Base-by-base conservation (phyloP, 208 protist genomes). In the Acanthamoeba rhysodes region DNA sequence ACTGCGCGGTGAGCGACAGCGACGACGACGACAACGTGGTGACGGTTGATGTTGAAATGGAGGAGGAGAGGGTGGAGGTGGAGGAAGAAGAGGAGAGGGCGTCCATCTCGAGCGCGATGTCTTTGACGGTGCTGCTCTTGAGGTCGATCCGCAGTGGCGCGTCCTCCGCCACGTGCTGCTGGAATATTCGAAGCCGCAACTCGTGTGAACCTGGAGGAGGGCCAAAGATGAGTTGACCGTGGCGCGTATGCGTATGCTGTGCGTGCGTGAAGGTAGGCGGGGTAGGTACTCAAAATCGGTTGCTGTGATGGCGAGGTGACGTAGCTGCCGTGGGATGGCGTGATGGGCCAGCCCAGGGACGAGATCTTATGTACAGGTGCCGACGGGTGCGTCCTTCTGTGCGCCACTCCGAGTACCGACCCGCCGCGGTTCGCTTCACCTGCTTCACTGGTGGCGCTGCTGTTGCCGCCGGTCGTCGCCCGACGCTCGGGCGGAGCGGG, bases 311-410 rank as follows among this genome's bases (percentile, higher is more conserved):
- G 24, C 7, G 27, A 7, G 62, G 62, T 48, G 45, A 12, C 10
- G 45, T 48, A 48, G 18, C 59, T 68, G 18, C 59, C 27, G 59
- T 78, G 32, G 70, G 34, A 29, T 72, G 64, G 9, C 22, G 32
- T 9, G 32, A 10, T 12, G 32, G 70, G 70, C 70, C 70, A 78
- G 10, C 70, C 70, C 70, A 78, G 34, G 29, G 70, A 78, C 32
- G 70, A 78, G 70, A 78, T 48, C 32, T 78, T 78, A 84, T 84
- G 45, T 84, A 57, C 74, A 84, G 74, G 20, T 32, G 34, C 74
- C 45, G 74, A 45, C 4, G 16, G 74, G 74, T 84, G 24, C 41
- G 74, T n/a, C 45, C 41, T 24, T 29, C 20, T 50, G 32, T 80
- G 34, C 22, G 41, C 72, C 45, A 48, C 45, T 48, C 45, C 45